Conservation (phyloP, 2,329 filamentous ascomycete genomes). For the Penicillium palitans region DNA sequence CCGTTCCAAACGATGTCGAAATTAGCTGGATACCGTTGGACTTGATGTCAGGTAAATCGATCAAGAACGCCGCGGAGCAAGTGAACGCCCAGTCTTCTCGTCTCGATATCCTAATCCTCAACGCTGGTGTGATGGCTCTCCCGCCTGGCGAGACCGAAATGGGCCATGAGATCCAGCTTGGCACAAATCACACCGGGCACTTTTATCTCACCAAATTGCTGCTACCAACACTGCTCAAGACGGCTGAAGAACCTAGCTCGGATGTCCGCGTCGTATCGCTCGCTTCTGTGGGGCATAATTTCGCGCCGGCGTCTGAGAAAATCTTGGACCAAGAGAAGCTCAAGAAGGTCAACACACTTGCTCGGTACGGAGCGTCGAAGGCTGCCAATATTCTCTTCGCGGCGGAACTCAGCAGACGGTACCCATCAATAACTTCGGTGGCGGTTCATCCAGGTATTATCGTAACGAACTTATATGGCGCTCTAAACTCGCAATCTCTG, state of each 20-base stretch:
- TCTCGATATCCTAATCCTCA: slow-evolving; percentile 43
- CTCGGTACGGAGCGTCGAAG: slow-evolving; percentile 48
- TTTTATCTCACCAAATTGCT: slow-evolving; percentile 40
- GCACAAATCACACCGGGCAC: slow-evolving; percentile 43
- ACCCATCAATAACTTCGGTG: slow-evolving; percentile 39
- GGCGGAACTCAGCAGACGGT: slow-evolving; percentile 42
- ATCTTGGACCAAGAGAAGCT: slow-evolving; percentile 34
- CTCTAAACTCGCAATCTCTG: slow-evolving; percentile 15
- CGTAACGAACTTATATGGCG: slow-evolving; percentile 33
- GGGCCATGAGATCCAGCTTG: slow-evolving; percentile 43
- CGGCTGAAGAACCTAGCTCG: slow-evolving; percentile 24
- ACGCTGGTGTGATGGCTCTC: slow-evolving; percentile 46
- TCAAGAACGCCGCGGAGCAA: slow-evolving; percentile 40
- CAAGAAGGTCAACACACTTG: slow-evolving; percentile 35
- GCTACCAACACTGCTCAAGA: slow-evolving; percentile 32
- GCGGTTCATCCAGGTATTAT: slow-evolving; percentile 51
- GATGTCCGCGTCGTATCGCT: slow-evolving; percentile 33
- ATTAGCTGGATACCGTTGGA: slow-evolving; percentile 39
- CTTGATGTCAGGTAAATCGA: slow-evolving; percentile 45
- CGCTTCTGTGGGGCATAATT: slow-evolving; percentile 33
- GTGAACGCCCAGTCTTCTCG: slow-evolving; percentile 26
- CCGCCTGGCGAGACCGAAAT: slow-evolving; percentile 36
- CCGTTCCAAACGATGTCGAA: slow-evolving; percentile 16
- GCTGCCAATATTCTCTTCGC: slow-evolving; percentile 51
- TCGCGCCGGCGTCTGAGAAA: slow-evolving; percentile 28